Evolutionary conservation across 2,329 filamentous ascomycete species (phyloP), one percentile per base, ranked within the genome.

Genomic region (Fusarium sp.): DNA sequence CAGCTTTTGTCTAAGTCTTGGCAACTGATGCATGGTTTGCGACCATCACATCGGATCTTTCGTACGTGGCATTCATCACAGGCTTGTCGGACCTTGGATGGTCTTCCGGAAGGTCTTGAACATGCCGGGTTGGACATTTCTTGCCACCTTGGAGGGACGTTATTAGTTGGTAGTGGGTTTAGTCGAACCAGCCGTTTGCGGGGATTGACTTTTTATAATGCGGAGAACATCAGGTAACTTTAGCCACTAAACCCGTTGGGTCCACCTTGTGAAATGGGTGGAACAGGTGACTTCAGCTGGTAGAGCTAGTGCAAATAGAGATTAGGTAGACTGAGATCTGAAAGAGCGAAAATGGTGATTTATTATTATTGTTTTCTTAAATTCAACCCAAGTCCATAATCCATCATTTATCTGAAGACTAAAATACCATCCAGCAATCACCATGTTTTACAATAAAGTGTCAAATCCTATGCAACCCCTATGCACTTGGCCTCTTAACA

Each of bases 11-110:
- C 54, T 1, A 64, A 56, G 0, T 44, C 42, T n/a, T 21, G 44
- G 28, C 76, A 77, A 57, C 75, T 76, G 6, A 46, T 26, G 39
- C 76, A 77, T 0, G 76, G 75, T 2, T 44, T 53, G 3, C 42
- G 38, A 5, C 75, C 73, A 44, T 77, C 67, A 19, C 76, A 77
- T 23, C 76, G 74, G 1, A 74, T 66, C 45, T 77, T 77, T 4
- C 73, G 59, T 6, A 43, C 45, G 28, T 74, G 75, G n/a, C 76
- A 77, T 12, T 66, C 44, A 46, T 77, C 76, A 24, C 76, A 77
- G 1, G 76, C 76, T 44, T 77, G 74, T 1, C 62, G 21, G 11
- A 65, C 26, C 5, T 65, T 66, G 3, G 7, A 7, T 0, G 42
- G 36, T 4, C 32, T 64, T 6, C 21, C 30, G 6, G 46, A 11